Evolutionary conservation across 176 grass and related monocot genomes (phyloP), one percentile per base, ranked within the genome.

Genomic region (Bonia amplexicaulis): DNA sequence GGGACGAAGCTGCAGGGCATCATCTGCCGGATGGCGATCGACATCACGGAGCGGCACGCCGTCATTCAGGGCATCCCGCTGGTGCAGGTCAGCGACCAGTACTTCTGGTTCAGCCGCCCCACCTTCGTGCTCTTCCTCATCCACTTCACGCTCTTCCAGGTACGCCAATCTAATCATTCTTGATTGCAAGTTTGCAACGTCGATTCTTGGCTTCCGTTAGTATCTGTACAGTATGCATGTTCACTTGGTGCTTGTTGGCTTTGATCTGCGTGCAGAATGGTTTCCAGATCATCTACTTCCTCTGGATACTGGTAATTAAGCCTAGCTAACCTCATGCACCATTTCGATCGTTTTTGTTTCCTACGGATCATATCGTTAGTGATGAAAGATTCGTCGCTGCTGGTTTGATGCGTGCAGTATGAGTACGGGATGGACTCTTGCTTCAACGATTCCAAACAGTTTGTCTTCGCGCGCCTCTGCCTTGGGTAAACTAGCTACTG

Each of bases 1-100:
- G 93, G 96, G 70, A 99, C 90, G 16, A 99, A 99, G 90, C 85
- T 99, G 58, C 96, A 99, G 87, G 91, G 93, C 37, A 99, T 99
- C 87, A 99, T 99, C 85, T 93, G 91, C 69, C 67, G 84, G 69
- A 96, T 99, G 96, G 96, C 93, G 5, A 89, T 96, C 79, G 93
- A 99, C 82, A 99, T 99, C 76, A 94, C 94, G 64, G 93, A 99
- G 81, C 84, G 91, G 82, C 93, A 99, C 73, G 96, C 96, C 20
- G 96, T 99, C 10, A 85, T 99, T 68, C 93, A 99, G 80, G 96
- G 96, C 82, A 96, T 99, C 72, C 96, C 96, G 81, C 91, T 96
- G 19, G 96, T 99, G 68, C 96, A 99, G 60, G 88, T 96, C 77
- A 99, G 93, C 66, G 96, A 99, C 78, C 63, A 77, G 52, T 94